Evolutionary conservation across 768 basidiomycete genomes (phyloP).

Genomic region (Boletus tomentosulus): DNA sequence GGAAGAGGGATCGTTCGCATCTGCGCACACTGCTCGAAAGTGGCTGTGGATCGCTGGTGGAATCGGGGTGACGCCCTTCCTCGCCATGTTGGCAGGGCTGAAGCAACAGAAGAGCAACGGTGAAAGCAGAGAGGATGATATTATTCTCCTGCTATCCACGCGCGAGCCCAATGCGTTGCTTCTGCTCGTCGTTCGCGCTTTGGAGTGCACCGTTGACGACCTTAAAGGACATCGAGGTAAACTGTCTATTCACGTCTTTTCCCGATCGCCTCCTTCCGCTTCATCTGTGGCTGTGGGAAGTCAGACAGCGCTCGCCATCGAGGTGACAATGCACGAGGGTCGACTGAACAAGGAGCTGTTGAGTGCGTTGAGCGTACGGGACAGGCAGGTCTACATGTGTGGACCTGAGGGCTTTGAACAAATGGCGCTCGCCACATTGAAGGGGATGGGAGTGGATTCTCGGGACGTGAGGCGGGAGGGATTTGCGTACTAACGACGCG

Average conservation of each 20-base stretch:
- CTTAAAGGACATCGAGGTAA: not conserved
- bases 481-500: slow-evolving; percentile 38
- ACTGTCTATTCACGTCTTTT: slow-evolving; percentile 41
- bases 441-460: slow-evolving; percentile 32
- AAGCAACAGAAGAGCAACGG: not conserved
- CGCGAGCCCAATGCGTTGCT: slow-evolving; percentile 51
- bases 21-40: slow-evolving; percentile 6
- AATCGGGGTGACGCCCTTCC: slow-evolving; percentile 63
- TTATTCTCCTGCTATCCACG: slow-evolving; percentile 47
- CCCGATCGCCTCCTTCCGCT: not conserved
- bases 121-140: slow-evolving; percentile 26
- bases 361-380: slow-evolving; percentile 9
- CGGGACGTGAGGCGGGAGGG: slow-evolving; percentile 35
- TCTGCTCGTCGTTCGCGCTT: slow-evolving; percentile 29
- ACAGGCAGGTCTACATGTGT: slow-evolving; percentile 43
- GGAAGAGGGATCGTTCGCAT: not conserved
- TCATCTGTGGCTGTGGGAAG: not conserved
- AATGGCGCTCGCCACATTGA: slow-evolving; percentile 32
- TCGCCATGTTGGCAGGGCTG: slow-evolving; percentile 45
- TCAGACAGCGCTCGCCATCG: slow-evolving; percentile 15
- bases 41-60: slow-evolving; percentile 60
- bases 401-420: slow-evolving; percentile 47
- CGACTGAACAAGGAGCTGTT: slow-evolving; percentile 15
- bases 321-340: slow-evolving; percentile 15
- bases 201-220: not conserved